Evolutionary conservation across 441 rosid species (phyloP).

Genomic region (Euphorbia corollata): DNA sequence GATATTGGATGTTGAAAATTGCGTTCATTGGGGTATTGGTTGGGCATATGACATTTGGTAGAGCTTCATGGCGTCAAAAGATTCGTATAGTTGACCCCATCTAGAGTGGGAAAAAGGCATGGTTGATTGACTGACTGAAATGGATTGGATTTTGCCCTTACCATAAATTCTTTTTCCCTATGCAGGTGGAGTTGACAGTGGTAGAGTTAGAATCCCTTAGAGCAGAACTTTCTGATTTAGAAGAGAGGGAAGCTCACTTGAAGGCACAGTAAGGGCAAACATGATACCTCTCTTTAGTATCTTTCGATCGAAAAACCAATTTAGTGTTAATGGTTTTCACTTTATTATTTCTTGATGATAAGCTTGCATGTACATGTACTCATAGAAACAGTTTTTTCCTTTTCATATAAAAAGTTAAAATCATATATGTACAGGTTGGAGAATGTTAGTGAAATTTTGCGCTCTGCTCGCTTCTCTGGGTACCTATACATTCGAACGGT

Average conservation of each 20-base stretch:
- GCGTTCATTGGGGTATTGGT: too few relatives aligned
- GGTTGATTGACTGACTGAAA: too few relatives aligned
- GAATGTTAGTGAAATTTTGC: conserved; percentile 79
- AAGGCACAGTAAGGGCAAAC: conserved; percentile 67
- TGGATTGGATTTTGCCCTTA: conserved; percentile 14
- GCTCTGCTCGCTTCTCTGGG: conserved; percentile 78
- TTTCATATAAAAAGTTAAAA: conserved; percentile 6
- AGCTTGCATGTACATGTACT: neutral
- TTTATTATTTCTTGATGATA: neutral
- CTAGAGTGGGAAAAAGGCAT: too few relatives aligned
- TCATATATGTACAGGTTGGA: conserved; percentile 54
- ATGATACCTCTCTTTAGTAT: conserved; percentile 9
- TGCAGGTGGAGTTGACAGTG: conserved; percentile 63
- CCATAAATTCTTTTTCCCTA: conserved; percentile 13
- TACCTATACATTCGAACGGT: conserved; percentile 77
- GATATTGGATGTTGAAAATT: too few relatives aligned
- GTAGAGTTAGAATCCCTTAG: conserved; percentile 73
- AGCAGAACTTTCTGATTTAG: conserved; percentile 68
- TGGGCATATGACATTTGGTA: too few relatives aligned
- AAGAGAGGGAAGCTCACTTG: conserved; percentile 81
- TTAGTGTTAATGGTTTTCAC: neutral
- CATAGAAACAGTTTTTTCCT: neutral
- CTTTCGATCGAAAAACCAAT: neutral
- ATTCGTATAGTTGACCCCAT: too few relatives aligned
- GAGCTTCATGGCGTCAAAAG: too few relatives aligned